Conservation (phyloP, 768 basidiomycete species). For the Hericium rajendrae region DNA sequence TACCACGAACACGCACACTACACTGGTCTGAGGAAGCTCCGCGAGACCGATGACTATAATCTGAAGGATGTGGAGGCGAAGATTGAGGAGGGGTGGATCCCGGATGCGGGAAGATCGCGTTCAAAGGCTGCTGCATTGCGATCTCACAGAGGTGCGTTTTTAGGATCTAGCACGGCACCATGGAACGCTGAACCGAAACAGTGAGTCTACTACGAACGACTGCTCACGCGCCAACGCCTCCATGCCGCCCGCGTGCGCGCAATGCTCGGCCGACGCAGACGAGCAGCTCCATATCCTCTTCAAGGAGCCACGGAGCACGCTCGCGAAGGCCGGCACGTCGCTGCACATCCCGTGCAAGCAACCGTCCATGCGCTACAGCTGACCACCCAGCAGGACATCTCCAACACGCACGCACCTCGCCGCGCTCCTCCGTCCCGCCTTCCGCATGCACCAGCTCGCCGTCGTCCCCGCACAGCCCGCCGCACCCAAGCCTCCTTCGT, state of each 20-base stretch:
- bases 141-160: too few species aligned
- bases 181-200: too few species aligned
- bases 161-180: too few species aligned
- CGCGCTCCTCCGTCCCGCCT: too few species aligned
- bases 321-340: background rate
- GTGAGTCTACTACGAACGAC: background rate
- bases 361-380: constrained; percentile 24
- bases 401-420: constrained; percentile 32
- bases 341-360: constrained; percentile 16
- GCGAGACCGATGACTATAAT: background rate
- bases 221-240: too few species aligned
- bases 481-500: background rate
- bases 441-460: constrained; percentile 26
- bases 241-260: too few species aligned
- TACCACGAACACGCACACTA: too few species aligned
- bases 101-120: too few species aligned
- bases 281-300: background rate
- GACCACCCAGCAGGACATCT: constrained; percentile 37
- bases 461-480: too few species aligned
- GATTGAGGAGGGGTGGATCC: background rate
- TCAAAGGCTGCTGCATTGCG: too few species aligned
- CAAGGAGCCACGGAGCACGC: background rate
- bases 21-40: background rate
- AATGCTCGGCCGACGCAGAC: background rate
- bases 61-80: background rate